Base-by-base conservation (phyloP, 2,329 filamentous ascomycete species). In the Cordyceps tenuipes region DNA sequence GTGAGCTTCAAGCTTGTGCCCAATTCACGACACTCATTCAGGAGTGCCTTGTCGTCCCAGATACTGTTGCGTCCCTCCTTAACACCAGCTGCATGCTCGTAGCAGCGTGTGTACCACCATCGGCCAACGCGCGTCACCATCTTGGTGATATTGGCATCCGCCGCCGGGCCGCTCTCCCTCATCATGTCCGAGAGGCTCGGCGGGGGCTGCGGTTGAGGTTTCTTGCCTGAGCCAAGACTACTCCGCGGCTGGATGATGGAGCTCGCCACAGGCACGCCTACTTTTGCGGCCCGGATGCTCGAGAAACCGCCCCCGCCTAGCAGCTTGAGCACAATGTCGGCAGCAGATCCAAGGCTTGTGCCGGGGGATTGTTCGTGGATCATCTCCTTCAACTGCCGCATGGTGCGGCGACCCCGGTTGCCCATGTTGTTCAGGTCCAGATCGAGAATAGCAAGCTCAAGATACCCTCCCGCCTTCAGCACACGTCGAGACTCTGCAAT, bases 61-160 rank as follows among this genome's bases (percentile, higher is more conserved):
- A 97, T 89, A 70, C 88, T 83, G 62, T 68, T 71, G 70, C 54
- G 78, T 5, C 48, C 48, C 66, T 36, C 76, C 71, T 62, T 61
- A 41, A 64, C 39, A 15, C 82, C 72, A 9, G 86, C 78, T 5
- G 82, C 79, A 60, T 82, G 84, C 73, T 97, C 93, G 71, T 97
- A 97, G 77, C 93, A 97, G 57, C 89, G 85, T 10, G 85, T 89
- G 73, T 96, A 97, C 94, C 94, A 99, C 91, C 93, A 97, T 48
- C 94, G 83, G 2, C 91, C 93, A 12, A 97, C 93, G 63, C 86
- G 88, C 17, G 91, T 88, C 23, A 97, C 91, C 80, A 96, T 96
- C 69, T 90, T 92, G 15, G 91, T 90, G 69, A 97, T 96, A 65
- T 85, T 87, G 68, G 91, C 90, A 65, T 96, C 91, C 23, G 88